A percentile compares a stretch with the other conserved stretches of the same genome.
Conservation (phyloP, 352 stramenopile species). For the Phytophthora multivora region DNA sequence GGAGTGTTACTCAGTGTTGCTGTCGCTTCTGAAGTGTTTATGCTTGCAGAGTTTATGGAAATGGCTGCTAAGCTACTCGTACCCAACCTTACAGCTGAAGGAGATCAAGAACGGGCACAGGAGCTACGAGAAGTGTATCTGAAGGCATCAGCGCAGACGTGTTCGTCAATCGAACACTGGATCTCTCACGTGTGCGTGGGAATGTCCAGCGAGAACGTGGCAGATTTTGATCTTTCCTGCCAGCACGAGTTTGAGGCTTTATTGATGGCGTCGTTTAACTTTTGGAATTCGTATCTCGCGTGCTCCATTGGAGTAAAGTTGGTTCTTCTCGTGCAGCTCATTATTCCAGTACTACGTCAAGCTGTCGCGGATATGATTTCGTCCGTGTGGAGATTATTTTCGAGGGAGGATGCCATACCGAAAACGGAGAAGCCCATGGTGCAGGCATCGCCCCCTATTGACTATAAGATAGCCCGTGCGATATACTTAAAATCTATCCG, state of each 20-base stretch:
- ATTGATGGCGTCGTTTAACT: slow-evolving; percentile 18
- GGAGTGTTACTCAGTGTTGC: slow-evolving; percentile 20
- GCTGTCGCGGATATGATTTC: background rate
- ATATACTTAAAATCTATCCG: slow-evolving; percentile 23
- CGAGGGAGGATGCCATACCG: background rate
- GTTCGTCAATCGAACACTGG: slow-evolving; percentile 31
- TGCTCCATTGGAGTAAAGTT: slow-evolving; percentile 32
- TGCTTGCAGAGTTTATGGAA: slow-evolving; percentile 23
- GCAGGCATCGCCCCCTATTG: slow-evolving; percentile 9
- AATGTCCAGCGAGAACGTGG: background rate
- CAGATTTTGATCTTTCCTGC: slow-evolving; percentile 25
- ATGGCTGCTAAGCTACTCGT: slow-evolving; percentile 12
- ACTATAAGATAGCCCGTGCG: slow-evolving; percentile 18
- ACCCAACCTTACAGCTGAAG: background rate
- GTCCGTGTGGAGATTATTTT: slow-evolving; percentile 13
- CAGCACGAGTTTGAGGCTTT: slow-evolving; percentile 32
- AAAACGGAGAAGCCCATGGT: background rate
- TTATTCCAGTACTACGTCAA: slow-evolving; percentile 16
- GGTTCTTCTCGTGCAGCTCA: slow-evolving; percentile 26
- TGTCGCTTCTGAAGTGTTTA: slow-evolving; percentile 21
- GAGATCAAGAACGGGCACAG: background rate
- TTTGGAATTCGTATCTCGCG: slow-evolving; percentile 17
- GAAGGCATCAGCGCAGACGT: slow-evolving; percentile 27
- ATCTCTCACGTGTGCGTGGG: slow-evolving; percentile 34
- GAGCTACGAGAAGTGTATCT: slow-evolving; percentile 25